Conservation (phyloP, 2,329 filamentous ascomycete species). For the Trichophyton equinum region DNA sequence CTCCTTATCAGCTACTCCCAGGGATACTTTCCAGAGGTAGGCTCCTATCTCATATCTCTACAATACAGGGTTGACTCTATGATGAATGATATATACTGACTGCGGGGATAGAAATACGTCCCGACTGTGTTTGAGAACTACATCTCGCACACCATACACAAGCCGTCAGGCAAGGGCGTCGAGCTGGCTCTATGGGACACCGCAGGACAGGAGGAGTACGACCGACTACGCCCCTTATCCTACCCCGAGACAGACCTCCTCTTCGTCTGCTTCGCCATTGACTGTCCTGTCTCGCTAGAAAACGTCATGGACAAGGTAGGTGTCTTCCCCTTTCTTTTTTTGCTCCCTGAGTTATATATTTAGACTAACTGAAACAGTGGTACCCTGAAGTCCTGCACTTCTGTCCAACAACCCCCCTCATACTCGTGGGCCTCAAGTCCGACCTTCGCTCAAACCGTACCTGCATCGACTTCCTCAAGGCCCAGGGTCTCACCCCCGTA, state of each 20-base stretch:
- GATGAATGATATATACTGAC: not conserved
- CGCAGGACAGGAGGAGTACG: constrained; percentile 96
- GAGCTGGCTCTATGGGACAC: constrained; percentile 98
- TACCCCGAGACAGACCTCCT: constrained; percentile 97
- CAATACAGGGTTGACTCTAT: too few species aligned
- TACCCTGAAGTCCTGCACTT: constrained; percentile 98
- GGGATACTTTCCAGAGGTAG: constrained; percentile 94
- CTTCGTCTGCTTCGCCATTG: constrained; percentile 98
- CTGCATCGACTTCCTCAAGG: constrained; percentile 97
- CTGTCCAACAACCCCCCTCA: constrained; percentile 90
- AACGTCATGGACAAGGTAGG: constrained; percentile 97
- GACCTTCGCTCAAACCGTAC: constrained; percentile 91
- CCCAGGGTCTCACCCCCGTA: constrained; percentile 89
- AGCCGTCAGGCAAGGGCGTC: constrained; percentile 78
- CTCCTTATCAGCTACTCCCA: constrained; percentile 97
- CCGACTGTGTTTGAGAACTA: constrained; percentile 99
- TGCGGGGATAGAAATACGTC: constrained; percentile 74
- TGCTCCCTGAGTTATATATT: not conserved
- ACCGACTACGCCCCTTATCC: constrained; percentile 84
- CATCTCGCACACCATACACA: constrained; percentile 91
- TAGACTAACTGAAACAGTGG: constrained; percentile 51
- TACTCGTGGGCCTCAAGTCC: constrained; percentile 92
- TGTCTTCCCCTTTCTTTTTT: not conserved
- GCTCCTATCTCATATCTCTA: not conserved
- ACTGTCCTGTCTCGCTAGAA: constrained; percentile 94